These are phyloP conservation scores for Hyparrhenia diplandra DNA, from an alignment of 176 grass and related monocot species.

Conservation along the genomic window DNA sequence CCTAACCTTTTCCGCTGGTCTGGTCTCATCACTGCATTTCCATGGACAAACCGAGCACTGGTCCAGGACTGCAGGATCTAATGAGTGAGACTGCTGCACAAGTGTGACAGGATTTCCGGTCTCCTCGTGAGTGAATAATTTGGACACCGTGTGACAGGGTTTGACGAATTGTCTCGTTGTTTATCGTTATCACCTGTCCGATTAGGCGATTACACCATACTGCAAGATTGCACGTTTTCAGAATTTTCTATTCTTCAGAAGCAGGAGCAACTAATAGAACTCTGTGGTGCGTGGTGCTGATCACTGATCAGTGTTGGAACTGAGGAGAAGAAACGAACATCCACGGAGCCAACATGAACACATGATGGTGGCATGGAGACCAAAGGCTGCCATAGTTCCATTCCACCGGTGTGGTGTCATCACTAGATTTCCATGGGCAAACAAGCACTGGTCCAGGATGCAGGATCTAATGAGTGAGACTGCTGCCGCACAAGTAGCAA, in stretches of 20 bases:
- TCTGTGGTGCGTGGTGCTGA: neutral
- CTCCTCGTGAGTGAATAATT: slow-evolving; percentile 19
- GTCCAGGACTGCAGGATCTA: slow-evolving; percentile 36
- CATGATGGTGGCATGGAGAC: slow-evolving; percentile 18
- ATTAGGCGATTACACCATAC: slow-evolving; percentile 33
- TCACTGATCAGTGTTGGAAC: neutral
- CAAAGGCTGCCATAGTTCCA: slow-evolving; percentile 29
- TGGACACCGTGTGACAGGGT: slow-evolving; percentile 1
- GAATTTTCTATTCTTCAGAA: neutral
- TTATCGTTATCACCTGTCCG: neutral
- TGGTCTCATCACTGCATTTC: slow-evolving; percentile 13
- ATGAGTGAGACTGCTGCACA: slow-evolving; percentile 4
- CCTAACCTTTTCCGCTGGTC: slow-evolving; percentile 6
- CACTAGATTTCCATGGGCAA: slow-evolving; percentile 25
- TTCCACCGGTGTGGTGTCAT: slow-evolving; percentile 2
- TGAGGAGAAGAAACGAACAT: neutral
- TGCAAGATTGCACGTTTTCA: slow-evolving; percentile 28
- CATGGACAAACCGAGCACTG: slow-evolving; percentile 13
- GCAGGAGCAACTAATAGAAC: neutral
- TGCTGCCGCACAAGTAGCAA: neutral
- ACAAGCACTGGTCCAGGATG: slow-evolving; percentile 22
- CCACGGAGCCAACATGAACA: neutral
- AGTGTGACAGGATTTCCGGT: neutral
- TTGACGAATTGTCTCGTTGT: neutral
- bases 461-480: slow-evolving; percentile 26